Base-by-base conservation (phyloP, 2,329 filamentous ascomycete genomes). In the Xylariaceae sp. region DNA sequence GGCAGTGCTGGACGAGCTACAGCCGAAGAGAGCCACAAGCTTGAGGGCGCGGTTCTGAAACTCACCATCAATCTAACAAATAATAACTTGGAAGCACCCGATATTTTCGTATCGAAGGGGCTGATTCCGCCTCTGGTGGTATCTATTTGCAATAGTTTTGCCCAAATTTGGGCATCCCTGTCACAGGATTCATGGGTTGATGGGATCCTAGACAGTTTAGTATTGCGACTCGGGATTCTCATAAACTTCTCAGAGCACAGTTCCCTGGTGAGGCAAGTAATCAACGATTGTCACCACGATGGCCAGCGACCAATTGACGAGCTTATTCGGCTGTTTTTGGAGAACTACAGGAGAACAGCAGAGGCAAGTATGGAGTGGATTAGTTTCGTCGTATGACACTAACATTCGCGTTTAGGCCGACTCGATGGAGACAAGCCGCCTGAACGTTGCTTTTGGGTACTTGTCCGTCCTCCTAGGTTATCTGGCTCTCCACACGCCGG, bases 171-270 rank as follows among this genome's bases (percentile, higher is more conserved):
- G 40, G 70, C 74, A 1, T 79, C 79, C 6, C 73, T 84, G 54
- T 74, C 75, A 5, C 77, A 76, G 44, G 78, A 79, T 23, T 74
- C 77, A n/a, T 78, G 84, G 50, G 71, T 78, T 10, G 73, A 76
- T 2, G 76, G 77, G 20, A 74, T 80, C 1, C 75, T 93, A 50
- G 89, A 96, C 63, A 82, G 85, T 47, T 79, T 96, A 14, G 83
- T 96, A 47, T 80, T 97, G 42, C 83, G 90, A 50, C 77, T 96
- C 40, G 93, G 91, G 0, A 85, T 91, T 20, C 83, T 93, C 73
- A 96, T 96, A 72, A 97, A 97, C 67, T 83, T 97, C 52, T 84
- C 90, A 7, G 92, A 96, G 70, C 88, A 91, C 68, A 91, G 87
- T 67, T 78, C 85, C 16, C 71, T 79, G 20, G 87, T 89, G 12